phyloP scores from a whole-genome alignment of 139 green algal genomes.

The Chlamydomonas sphaeroides region DNA sequence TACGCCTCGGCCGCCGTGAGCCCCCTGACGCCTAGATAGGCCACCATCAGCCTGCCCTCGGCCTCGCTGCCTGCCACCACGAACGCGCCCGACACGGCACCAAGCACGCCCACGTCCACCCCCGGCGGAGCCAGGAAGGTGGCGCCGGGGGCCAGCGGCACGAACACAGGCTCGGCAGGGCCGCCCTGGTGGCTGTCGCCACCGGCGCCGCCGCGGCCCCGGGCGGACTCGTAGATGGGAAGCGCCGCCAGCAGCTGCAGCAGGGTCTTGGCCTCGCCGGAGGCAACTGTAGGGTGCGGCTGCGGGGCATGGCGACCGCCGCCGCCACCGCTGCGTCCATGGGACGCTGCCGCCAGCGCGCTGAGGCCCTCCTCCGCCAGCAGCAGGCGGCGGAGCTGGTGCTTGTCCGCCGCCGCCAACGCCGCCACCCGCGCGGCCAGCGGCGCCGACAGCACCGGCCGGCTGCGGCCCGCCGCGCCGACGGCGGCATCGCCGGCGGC shows the following conservation, averaged over 20 bases:
- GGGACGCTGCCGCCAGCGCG: background rate
- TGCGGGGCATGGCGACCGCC: background rate
- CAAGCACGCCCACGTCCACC: constrained; percentile 26
- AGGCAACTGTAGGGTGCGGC: background rate
- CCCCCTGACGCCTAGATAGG: constrained; percentile 47
- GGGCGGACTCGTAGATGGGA: constrained; percentile 42
- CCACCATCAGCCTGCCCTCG: constrained; percentile 25
- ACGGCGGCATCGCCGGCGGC: too few relatives aligned
- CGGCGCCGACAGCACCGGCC: background rate
- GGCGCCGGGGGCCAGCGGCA: background rate
- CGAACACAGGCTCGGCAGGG: background rate
- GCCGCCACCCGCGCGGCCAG: constrained; percentile 3
- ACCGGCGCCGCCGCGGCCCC: too few relatives aligned
- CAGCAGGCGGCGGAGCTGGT: constrained; percentile 9
- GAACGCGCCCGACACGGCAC: background rate
- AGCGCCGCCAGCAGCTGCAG: constrained; percentile 29
- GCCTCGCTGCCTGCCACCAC: constrained; percentile 7
- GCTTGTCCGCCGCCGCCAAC: constrained; percentile 7
- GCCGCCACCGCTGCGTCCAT: background rate
- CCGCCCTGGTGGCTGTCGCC: background rate
- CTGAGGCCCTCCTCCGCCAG: constrained; percentile 30
- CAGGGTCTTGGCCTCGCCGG: background rate
- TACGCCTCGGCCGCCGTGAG: constrained; percentile 52
- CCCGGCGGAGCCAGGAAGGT: constrained; percentile 34
- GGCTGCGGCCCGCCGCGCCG: background rate